phyloP scores from a whole-genome alignment of 164 flowering plant species.

The Magnolia officinalis region DNA sequence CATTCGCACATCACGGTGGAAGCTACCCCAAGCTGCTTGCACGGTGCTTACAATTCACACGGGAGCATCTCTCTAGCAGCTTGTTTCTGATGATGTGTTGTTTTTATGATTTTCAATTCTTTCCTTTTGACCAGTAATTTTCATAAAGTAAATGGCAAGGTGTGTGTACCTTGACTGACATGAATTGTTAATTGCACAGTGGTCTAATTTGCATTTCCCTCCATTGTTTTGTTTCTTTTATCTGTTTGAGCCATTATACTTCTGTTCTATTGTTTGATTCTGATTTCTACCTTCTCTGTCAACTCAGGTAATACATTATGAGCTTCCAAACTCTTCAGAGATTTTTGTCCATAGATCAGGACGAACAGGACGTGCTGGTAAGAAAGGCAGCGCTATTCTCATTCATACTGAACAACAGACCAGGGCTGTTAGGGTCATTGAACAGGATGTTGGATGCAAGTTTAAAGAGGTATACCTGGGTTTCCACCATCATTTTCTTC shows the following conservation, averaged over 20 bases:
- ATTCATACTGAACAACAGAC: conserved; percentile 54
- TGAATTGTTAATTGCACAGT: background rate
- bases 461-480: conserved; percentile 55
- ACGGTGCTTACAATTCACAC: no score
- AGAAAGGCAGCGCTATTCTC: conserved; percentile 81
- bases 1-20: no score
- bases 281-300: background rate
- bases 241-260: background rate
- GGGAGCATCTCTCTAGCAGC: no score
- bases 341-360: conserved; percentile 97
- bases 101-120: no score
- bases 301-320: conserved; percentile 71
- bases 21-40: no score
- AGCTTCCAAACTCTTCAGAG: conserved; percentile 72
- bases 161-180: background rate
- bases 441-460: conserved; percentile 72
- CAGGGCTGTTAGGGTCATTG: conserved; percentile 54
- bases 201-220: background rate
- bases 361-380: conserved; percentile 97
- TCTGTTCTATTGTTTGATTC: background rate
- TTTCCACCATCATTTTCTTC: background rate
- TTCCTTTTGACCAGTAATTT: no score
- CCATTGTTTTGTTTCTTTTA: no score
- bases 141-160: no score
- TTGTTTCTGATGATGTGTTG: no score